A percentile compares a stretch with the other conserved stretches of the same genome.
Conservation (phyloP, 495 filamentous ascomycete genomes). For the Parachaetomium inaequale region DNA sequence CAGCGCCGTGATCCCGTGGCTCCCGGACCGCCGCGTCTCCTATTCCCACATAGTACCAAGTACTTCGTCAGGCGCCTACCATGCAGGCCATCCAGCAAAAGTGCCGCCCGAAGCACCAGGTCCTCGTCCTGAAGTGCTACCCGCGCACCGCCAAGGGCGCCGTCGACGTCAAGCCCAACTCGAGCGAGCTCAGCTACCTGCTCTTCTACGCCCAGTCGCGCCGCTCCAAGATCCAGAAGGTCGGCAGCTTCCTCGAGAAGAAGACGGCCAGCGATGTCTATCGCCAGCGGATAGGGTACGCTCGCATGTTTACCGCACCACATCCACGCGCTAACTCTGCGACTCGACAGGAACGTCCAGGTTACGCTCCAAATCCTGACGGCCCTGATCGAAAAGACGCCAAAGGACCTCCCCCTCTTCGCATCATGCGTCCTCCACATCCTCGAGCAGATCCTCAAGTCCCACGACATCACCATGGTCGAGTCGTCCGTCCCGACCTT, state of each 20-base stretch:
- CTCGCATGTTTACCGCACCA: not conserved
- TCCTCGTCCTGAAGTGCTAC: constrained; percentile 90
- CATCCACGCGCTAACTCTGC: not conserved
- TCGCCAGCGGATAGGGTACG: constrained; percentile 74
- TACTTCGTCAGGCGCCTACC: constrained; percentile 22
- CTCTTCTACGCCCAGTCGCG: constrained; percentile 93
- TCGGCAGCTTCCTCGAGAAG: constrained; percentile 86
- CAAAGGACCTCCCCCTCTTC: constrained; percentile 84
- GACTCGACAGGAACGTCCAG: constrained; percentile 71
- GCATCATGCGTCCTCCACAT: constrained; percentile 75
- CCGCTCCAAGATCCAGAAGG: constrained; percentile 88
- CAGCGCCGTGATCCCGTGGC: not conserved
- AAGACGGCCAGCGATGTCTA: constrained; percentile 84
- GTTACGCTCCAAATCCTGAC: constrained; percentile 85
- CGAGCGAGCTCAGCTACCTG: constrained; percentile 90
- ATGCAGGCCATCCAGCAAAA: constrained; percentile 57
- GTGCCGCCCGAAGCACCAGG: constrained; percentile 87
- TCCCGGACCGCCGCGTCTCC: not conserved
- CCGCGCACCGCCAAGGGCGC: constrained; percentile 84
- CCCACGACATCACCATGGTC: constrained; percentile 80
- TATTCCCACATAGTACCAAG: not conserved
- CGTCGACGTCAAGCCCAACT: constrained; percentile 85
- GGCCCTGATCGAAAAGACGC: constrained; percentile 85
- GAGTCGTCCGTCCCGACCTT: constrained; percentile 83
- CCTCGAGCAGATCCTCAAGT: constrained; percentile 70